Percentiles rank a stretch among this genome's conserved stretches.
Evolutionary conservation across 306 rosid species (phyloP).

Genomic region (Gastrolobium bilobum): DNA sequence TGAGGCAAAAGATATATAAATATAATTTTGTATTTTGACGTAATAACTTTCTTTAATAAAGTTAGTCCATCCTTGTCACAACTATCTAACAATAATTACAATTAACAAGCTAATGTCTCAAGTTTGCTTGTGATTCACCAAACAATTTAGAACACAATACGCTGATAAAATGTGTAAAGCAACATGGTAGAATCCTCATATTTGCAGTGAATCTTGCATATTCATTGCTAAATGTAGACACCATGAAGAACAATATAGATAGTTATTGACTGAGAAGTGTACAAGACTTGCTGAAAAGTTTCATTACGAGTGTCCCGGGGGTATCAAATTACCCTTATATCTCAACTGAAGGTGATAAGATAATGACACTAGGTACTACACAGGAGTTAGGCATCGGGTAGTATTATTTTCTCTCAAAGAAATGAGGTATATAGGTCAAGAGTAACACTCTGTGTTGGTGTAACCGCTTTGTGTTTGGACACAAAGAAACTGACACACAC

Average conservation of each 20-base stretch:
- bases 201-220: not conserved
- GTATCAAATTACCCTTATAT: conserved; percentile 2
- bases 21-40: too few relatives aligned
- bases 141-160: not conserved
- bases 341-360: conserved; percentile 7
- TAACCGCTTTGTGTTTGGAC: conserved; percentile 67
- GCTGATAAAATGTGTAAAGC: not conserved
- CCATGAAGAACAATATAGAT: not conserved
- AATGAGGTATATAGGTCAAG: conserved; percentile 64
- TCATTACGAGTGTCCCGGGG: not conserved
- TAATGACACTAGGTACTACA: conserved; percentile 4
- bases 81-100: not conserved
- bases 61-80: too few relatives aligned
- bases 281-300: not conserved
- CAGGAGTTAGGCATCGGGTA: conserved; percentile 17
- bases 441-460: conserved; percentile 84
- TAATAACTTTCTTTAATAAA: too few relatives aligned
- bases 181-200: not conserved
- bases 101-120: not conserved
- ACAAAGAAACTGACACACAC: conserved; percentile 53
- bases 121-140: conserved; percentile 15
- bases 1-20: too few relatives aligned
- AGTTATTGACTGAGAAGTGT: not conserved
- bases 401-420: conserved; percentile 8
- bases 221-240: not conserved